A percentile compares a stretch with the other conserved stretches of the same genome.
phyloP scores from a whole-genome alignment of 129 eudicot species.

The Centrapalus pauciflorus region DNA sequence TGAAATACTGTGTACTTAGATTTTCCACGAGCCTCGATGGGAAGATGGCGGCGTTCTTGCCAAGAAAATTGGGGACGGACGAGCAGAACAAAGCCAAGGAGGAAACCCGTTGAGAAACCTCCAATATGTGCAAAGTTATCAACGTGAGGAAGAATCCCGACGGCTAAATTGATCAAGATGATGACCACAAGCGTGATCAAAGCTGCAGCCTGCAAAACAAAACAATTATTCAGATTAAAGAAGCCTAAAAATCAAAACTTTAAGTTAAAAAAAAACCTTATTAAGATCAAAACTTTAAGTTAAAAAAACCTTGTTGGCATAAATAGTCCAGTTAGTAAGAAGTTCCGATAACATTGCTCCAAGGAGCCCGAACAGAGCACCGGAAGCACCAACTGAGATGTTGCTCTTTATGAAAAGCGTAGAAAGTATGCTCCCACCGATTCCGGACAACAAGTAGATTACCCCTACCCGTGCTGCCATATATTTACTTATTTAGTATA shows the following conservation, averaged over 20 bases:
- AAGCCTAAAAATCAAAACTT: neutral
- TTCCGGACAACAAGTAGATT: conserved; percentile 73
- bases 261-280: neutral
- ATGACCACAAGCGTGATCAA: conserved; percentile 60
- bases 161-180: conserved; percentile 73
- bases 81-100: conserved; percentile 71
- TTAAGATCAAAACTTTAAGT: neutral
- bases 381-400: conserved; percentile 97
- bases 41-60: conserved; percentile 52
- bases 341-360: conserved; percentile 98
- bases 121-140: conserved; percentile 94
- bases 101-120: conserved; percentile 74
- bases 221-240: neutral
- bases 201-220: conserved; percentile 60
- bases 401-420: conserved; percentile 63
- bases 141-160: conserved; percentile 87
- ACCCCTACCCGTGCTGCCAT: conserved; percentile 77
- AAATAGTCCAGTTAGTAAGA: conserved; percentile 87
- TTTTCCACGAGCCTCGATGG: conserved; percentile 48
- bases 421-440: conserved; percentile 92
- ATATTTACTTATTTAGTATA: neutral
- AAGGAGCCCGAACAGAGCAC: conserved; percentile 95
- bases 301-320: conserved; percentile 74
- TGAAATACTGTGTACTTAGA: conserved; percentile 62
- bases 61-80: conserved; percentile 78